Conservation (phyloP, 1,139 yeast species). For the Blastobotrys aristatus region DNA sequence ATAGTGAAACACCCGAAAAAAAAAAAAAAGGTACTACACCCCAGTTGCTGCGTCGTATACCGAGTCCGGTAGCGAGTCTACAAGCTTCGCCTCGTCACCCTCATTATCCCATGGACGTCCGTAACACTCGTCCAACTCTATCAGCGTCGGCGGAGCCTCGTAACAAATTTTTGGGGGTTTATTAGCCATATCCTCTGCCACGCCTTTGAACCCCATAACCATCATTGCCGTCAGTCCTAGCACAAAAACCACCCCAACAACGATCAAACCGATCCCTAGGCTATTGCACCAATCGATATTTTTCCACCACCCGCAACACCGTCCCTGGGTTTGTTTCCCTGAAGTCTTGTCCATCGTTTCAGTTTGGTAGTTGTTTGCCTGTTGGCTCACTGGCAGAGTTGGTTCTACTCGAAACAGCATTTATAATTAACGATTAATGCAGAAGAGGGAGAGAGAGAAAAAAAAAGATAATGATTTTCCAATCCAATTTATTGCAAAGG, state of each 20-base stretch:
- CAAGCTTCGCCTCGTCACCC: neutral
- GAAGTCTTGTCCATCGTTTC: neutral
- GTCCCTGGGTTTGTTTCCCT: neutral
- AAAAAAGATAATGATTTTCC: no score
- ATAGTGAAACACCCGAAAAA: no score
- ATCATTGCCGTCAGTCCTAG: neutral
- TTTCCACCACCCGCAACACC: neutral
- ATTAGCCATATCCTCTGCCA: neutral
- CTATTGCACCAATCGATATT: neutral
- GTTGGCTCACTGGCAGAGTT: no score
- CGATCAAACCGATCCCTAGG: neutral
- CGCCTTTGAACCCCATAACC: neutral
- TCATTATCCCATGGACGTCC: neutral
- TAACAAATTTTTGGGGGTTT: neutral
- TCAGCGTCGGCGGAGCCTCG: neutral
- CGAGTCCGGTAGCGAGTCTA: neutral
- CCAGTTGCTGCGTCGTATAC: neutral
- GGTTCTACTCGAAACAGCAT: no score
- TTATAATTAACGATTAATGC: no score
- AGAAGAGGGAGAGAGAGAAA: no score
- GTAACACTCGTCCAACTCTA: neutral
- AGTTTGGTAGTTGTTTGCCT: neutral
- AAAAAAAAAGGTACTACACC: no score
- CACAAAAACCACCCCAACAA: neutral
- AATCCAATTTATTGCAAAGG: no score